Conservation (phyloP, 352 stramenopile genomes). For the Discostella stelligera region DNA sequence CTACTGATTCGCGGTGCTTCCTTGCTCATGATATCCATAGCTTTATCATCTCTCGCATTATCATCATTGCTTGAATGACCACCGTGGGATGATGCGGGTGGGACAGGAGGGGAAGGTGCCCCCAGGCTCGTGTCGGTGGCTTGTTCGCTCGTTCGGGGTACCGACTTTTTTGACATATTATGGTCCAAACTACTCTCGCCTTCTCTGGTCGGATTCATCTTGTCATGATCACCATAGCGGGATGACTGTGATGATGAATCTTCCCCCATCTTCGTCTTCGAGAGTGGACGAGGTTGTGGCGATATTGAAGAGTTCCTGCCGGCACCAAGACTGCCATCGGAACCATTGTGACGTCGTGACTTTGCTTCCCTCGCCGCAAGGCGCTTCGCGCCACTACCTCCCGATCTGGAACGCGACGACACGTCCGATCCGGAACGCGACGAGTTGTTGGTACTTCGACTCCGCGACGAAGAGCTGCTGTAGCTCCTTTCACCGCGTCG, state of each 20-base stretch:
- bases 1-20: not conserved
- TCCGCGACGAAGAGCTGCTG: slow-evolving; percentile 10
- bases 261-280: not conserved
- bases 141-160: not conserved
- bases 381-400: slow-evolving; percentile 4
- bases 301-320: slow-evolving; percentile 18
- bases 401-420: slow-evolving; percentile 30
- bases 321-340: not conserved
- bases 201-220: not conserved
- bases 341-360: not conserved
- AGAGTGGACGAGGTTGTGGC: not conserved
- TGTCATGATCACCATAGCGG: not conserved
- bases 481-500: slow-evolving; percentile 12
- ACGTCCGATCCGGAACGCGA: slow-evolving; percentile 29
- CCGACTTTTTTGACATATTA: not conserved
- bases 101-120: slow-evolving; percentile 17
- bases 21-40: not conserved
- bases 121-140: slow-evolving; percentile 9
- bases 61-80: slow-evolving; percentile 7
- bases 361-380: slow-evolving; percentile 1
- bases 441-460: slow-evolving; percentile 3
- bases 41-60: slow-evolving; percentile 2
- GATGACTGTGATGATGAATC: not conserved
- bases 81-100: slow-evolving; percentile 1
- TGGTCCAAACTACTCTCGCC: not conserved